A percentile compares a stretch with the other conserved stretches of the same genome.
Conservation (phyloP, 1,139 yeast species). For the Tardiomyces depauwii region DNA sequence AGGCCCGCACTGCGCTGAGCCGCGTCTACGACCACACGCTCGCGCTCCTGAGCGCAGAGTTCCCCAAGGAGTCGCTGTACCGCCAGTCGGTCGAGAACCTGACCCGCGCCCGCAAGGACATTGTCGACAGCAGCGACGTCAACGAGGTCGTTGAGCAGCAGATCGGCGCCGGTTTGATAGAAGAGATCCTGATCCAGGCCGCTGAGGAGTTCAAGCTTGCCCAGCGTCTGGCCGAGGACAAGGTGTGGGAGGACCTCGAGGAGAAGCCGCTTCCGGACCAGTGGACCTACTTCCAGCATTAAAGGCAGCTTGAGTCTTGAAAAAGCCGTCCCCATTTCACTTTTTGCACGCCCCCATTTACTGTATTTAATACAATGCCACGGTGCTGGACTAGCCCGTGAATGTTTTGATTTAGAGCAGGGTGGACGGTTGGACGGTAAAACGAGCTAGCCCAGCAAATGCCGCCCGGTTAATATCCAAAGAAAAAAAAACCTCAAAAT, state of each 20-base stretch:
- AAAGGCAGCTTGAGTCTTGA: constrained; percentile 3
- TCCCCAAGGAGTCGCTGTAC: constrained; percentile 65
- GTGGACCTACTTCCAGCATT: constrained; percentile 25
- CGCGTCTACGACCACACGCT: constrained; percentile 65
- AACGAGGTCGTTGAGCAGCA: constrained; percentile 57
- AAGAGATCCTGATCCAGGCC: constrained; percentile 75
- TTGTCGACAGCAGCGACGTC: constrained; percentile 56
- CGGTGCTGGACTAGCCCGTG: too few relatives aligned
- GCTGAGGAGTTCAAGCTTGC: constrained; percentile 68
- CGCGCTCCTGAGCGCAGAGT: constrained; percentile 41
- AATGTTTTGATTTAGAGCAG: too few relatives aligned
- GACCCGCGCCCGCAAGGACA: constrained; percentile 55
- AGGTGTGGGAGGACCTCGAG: constrained; percentile 40
- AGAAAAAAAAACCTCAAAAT: background rate
- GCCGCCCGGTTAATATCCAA: too few relatives aligned
- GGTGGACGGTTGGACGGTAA: too few relatives aligned
- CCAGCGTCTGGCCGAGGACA: constrained; percentile 54
- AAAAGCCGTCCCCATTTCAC: background rate
- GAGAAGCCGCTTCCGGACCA: constrained; percentile 31
- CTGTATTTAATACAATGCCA: too few relatives aligned
- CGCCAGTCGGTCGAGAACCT: constrained; percentile 65
- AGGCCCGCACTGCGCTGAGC: constrained; percentile 71
- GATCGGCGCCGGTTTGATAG: constrained; percentile 77
- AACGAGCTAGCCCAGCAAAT: too few relatives aligned
- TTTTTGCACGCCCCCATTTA: background rate